Base-by-base conservation (phyloP, 257 asterid genomes). In the Nicotiana tomentosiformis region DNA sequence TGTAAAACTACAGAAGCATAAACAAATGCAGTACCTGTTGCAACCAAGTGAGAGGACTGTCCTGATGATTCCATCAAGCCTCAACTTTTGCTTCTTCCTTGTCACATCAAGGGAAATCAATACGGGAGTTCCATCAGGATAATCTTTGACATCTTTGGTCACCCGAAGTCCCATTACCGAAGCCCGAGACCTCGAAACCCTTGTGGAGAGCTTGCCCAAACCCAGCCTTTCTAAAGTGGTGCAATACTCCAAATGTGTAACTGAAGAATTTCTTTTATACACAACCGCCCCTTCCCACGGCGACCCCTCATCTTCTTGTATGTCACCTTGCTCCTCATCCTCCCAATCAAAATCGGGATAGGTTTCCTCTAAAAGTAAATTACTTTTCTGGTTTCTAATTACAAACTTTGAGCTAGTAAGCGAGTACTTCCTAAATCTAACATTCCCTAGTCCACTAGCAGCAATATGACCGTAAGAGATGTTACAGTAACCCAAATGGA, bases 141-240 rank as follows among this genome's bases (percentile, higher is more conserved):
- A 85, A 74, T 90, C 98, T 16, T 88, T 92, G 69, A 89, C 94
- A 56, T 95, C 86, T 72, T 90, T 91, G 58, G 93, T 85, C 37
- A 94, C 91, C 66, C 97, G 86, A 55, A 96, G 55, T 53, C 99
- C 99, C 99, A 94, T 89, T n/a, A 88, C 88, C 14, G 92, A 91
- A 83, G 99, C 98, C 78, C 94, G 89, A 35, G 60, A 82, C 39
- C 66, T 92, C 17, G 99, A 94, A 35, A 93, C 84, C 77, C 82
- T 90, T 26, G 97, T 88, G 3, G 99, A 89, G 37, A 92, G 88
- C 87, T 90, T 90, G 14, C 88, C 92, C 35, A 96, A 84, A 1
- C 98, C 97, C 80, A 96, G 81, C 81, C 99, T 90, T 89, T 94
- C 99, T 15, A 96, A 88, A 23, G 99, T 94, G 20, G 97, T 94